phyloP scores from a whole-genome alignment of 2,329 filamentous ascomycete species.

The Cercospora citrullina region DNA sequence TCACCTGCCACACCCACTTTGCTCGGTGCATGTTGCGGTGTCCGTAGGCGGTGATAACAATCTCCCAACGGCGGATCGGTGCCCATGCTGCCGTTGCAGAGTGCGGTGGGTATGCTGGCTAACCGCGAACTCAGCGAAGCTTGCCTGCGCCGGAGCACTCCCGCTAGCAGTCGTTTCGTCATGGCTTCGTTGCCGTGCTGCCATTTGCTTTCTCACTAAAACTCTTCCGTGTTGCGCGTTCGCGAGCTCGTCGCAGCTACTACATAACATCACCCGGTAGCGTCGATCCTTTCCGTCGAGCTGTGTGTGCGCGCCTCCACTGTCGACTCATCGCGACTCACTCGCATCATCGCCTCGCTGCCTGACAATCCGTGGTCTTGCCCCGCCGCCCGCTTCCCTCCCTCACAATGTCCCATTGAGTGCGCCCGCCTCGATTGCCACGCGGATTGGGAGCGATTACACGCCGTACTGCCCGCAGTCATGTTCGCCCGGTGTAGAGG shows the following conservation, averaged over 20 bases:
- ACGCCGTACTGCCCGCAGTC: slow-evolving; percentile 2
- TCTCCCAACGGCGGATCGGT: slow-evolving; percentile 5
- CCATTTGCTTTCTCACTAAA: slow-evolving; percentile 9
- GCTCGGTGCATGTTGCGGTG: neutral
- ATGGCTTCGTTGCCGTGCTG: slow-evolving; percentile 6
- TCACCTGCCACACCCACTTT: slow-evolving; percentile 5
- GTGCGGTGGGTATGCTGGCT: neutral
- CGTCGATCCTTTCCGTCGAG: slow-evolving; percentile 7
- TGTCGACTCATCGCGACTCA: slow-evolving; percentile 9
- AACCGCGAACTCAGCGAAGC: neutral
- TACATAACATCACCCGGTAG: slow-evolving; percentile 1
- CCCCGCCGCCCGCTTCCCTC: neutral
- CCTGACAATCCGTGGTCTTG: neutral
- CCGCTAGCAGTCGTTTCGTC: slow-evolving; percentile 5
- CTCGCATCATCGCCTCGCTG: neutral
- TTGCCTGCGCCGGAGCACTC: neutral
- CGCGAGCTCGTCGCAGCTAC: slow-evolving; percentile 5
- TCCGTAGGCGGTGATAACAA: slow-evolving; percentile 1
- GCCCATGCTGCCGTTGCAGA: slow-evolving; percentile 1
- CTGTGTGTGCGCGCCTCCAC: slow-evolving; percentile 6
- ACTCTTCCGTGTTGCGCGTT: slow-evolving; percentile 3
- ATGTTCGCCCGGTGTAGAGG: slow-evolving; percentile 58
- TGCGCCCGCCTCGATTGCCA: slow-evolving; percentile 1
- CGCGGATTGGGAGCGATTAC: slow-evolving; percentile 1
- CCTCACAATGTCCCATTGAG: slow-evolving; percentile 18